These are phyloP conservation scores for Rhizopus sp. DNA, from an alignment of 371 early-diverging fungal species.

Conservation along the genomic window DNA sequence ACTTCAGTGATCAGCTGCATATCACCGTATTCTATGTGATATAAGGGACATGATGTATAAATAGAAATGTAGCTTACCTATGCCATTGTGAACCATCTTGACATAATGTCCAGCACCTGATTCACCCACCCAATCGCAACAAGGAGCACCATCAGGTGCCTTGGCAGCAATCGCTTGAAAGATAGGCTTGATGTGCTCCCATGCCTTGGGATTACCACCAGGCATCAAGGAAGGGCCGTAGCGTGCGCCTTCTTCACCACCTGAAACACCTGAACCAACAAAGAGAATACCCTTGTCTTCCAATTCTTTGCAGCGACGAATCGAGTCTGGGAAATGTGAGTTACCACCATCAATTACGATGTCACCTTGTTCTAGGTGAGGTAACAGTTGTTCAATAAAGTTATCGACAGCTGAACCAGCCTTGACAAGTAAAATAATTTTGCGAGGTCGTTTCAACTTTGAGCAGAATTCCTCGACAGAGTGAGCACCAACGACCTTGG, in stretches of 20 bases:
- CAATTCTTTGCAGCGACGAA: conserved; percentile 86
- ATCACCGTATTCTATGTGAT: conserved; percentile 90
- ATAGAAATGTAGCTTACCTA: conserved; percentile 44
- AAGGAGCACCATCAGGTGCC: conserved; percentile 85
- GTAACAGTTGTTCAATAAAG: conserved; percentile 89
- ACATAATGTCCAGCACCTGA: conserved; percentile 99
- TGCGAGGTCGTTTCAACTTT: conserved; percentile 93
- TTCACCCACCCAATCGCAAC: conserved; percentile 99
- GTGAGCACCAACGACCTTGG: conserved; percentile 92
- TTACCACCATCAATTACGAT: conserved; percentile 99
- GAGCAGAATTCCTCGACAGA: conserved; percentile 91
- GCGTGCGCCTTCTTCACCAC: conserved; percentile 99
- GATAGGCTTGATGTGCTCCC: conserved; percentile 92
- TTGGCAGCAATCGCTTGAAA: conserved; percentile 96
- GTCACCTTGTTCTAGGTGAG: conserved; percentile 88
- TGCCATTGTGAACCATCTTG: conserved; percentile 99
- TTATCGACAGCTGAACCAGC: conserved; percentile 96
- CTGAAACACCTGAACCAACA: conserved; percentile 98
- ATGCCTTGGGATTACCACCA: conserved; percentile 93
- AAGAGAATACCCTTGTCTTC: conserved; percentile 90
- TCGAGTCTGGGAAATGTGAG: conserved; percentile 98
- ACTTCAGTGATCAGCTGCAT: conserved; percentile 99
- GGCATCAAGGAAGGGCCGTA: conserved; percentile 99
- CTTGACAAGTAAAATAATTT: conserved; percentile 97
- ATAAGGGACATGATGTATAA: not conserved